Percentiles rank a stretch among this genome's conserved stretches.
Conservation (phyloP, 2,329 filamentous ascomycete genomes). For the Teratosphaeria nubilosa region DNA sequence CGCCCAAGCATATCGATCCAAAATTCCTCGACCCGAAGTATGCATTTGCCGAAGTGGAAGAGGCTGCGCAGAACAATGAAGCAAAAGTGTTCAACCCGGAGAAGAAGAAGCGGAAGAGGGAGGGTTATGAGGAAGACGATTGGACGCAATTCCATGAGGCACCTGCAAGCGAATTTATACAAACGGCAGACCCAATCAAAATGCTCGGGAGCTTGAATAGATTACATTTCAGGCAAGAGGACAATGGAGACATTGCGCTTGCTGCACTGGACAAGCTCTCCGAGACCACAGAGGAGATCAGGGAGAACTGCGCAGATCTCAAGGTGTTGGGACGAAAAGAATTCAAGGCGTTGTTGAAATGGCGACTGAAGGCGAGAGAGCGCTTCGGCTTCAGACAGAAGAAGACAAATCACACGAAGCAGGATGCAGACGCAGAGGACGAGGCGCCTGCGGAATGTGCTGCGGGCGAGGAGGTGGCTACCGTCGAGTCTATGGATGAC, state of each 20-base stretch:
- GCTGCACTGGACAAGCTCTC: slow-evolving; percentile 76
- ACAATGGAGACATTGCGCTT: slow-evolving; percentile 64
- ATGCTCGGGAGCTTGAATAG: slow-evolving; percentile 81
- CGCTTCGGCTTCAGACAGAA: slow-evolving; percentile 80
- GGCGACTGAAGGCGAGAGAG: slow-evolving; percentile 81
- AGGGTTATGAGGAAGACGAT: slow-evolving; percentile 94
- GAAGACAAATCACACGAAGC: slow-evolving; percentile 37
- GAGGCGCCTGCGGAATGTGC: slow-evolving; percentile 26
- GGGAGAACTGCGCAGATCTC: slow-evolving; percentile 67
- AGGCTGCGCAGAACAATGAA: slow-evolving; percentile 83
- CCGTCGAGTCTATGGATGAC: slow-evolving; percentile 86
- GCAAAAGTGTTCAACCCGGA: slow-evolving; percentile 98
- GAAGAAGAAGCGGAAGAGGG: slow-evolving; percentile 92
- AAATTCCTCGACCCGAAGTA: slow-evolving; percentile 80
- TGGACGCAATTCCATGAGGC: slow-evolving; percentile 87
- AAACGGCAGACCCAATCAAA: slow-evolving; percentile 84
- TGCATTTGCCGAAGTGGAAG: slow-evolving; percentile 86
- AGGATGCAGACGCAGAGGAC: slow-evolving; percentile 12
- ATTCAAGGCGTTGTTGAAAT: slow-evolving; percentile 80
- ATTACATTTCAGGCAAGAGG: slow-evolving; percentile 74
- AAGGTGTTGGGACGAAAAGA: slow-evolving; percentile 89
- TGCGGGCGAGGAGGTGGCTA: slow-evolving; percentile 56
- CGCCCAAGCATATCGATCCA: slow-evolving; percentile 84
- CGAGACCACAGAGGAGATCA: slow-evolving; percentile 76
- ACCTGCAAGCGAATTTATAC: slow-evolving; percentile 82